phyloP scores from a whole-genome alignment of 2,329 filamentous ascomycete genomes.

The Fusarium protoensiforme region DNA sequence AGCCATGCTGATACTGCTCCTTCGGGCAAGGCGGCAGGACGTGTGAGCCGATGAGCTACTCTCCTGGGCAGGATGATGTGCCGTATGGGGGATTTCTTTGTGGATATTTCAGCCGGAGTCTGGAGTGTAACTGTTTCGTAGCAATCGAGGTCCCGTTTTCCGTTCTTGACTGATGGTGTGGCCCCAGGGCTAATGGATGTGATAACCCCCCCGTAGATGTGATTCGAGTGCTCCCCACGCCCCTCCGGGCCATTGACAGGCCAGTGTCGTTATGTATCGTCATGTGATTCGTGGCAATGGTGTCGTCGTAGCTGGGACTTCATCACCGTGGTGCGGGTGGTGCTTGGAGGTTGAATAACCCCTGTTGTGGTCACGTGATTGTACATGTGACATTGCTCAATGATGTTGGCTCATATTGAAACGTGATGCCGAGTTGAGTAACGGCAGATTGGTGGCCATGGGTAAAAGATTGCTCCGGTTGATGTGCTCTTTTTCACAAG shows the following conservation, averaged over 20 bases:
- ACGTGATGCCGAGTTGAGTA: not conserved
- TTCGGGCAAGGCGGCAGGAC: constrained; percentile 43
- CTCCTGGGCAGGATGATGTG: constrained; percentile 35
- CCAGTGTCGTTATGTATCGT: constrained; percentile 22
- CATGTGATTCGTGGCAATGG: constrained; percentile 36
- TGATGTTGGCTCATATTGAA: not conserved
- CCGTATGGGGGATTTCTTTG: constrained; percentile 33
- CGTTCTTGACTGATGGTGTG: constrained; percentile 24
- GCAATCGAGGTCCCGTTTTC: constrained; percentile 38
- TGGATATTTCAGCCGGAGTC: constrained; percentile 34
- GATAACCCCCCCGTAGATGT: constrained; percentile 44
- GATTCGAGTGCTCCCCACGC: constrained; percentile 32
- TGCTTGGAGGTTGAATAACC: constrained; percentile 30
- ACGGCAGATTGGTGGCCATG: not conserved
- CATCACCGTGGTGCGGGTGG: constrained; percentile 8
- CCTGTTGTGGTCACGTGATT: constrained; percentile 35
- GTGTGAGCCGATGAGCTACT: constrained; percentile 27
- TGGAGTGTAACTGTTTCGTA: constrained; percentile 42
- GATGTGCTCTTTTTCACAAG: not conserved
- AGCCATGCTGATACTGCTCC: constrained; percentile 43
- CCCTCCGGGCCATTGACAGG: constrained; percentile 25
- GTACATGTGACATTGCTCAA: constrained; percentile 18
- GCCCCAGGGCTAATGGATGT: constrained; percentile 31
- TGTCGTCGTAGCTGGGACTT: constrained; percentile 20
- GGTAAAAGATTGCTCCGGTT: not conserved